Evolutionary conservation across 371 early-diverging fungal genomes (phyloP), one percentile per base, ranked within the genome.

Genomic region (Furculomyces boomerangus): DNA sequence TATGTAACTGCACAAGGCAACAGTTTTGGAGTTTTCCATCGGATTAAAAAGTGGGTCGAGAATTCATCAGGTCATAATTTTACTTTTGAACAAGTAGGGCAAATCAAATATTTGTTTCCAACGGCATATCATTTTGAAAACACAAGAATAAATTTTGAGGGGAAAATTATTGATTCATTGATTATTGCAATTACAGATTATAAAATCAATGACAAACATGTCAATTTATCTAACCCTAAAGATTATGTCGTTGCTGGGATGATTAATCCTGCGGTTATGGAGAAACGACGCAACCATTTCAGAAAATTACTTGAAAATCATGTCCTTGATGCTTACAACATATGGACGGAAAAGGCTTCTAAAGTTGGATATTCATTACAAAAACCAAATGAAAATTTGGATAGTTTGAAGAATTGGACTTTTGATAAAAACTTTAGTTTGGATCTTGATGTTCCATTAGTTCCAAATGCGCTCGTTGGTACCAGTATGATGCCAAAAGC

Each of bases 61-160:
- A 54, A 64, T 27, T 64, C 65, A 59, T 60, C 61, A 1, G 60
- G 57, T 31, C 61, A 60, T 28, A 65, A 65, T 8, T 71, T 71
- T 44, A 64, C 63, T 29, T 60, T 72, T 54, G 18, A 27, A 29
- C 65, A 71, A 37, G 48, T 71, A 37, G 72, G 66, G n/a, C 72
- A 71, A 54, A 66, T 71, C n/a, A 45, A 60, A 2, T 55, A 58
- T 3, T 43, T 71, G 1, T 68, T 55, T 30, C 72, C 72, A 2
- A 69, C 72, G 22, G 46, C 70, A 13, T 71, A 71, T 54, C 22
- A 18, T 10, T 31, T 47, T 46, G 45, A 32, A 25, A 52, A 57
- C n/a, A 26, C 58, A 3, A 20, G 24, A 18, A 43, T 58, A n/a
- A 31, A 43, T 5, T 45, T 56, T 16, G 45, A 46, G 0, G 70